Base-by-base conservation (phyloP, 2,329 filamentous ascomycete species). In the Botrytis galanthina region DNA sequence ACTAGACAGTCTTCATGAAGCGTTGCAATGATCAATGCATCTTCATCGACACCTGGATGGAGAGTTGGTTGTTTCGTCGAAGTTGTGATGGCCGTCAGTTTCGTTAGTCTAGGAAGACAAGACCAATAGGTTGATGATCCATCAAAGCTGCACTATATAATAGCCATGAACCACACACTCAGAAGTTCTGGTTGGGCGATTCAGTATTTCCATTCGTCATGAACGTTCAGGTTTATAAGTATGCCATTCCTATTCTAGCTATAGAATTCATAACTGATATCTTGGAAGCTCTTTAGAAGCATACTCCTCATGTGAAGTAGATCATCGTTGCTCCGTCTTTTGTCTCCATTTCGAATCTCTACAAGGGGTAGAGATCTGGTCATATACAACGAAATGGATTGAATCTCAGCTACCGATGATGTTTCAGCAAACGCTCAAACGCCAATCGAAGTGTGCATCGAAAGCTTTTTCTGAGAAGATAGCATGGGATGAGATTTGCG, bases 381-480 rank as follows among this genome's bases (percentile, higher is more conserved):
- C 83, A 88, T 76, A 7, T 88, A 88, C 78, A 84, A 81, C 10
- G 87, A 88, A 77, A 81, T 81, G 8, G 85, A 88, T 76, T 89
- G 86, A 86, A 87, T 87, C 76, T 85, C 86, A 0, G 82, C 86
- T 29, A 87, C 84, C 4, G 79, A 80, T 18, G 83, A 86, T 66
- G 81, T 86, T 14, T 85, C 86, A 4, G 79, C 74, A 6, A 72
- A 74, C 10, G 18, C 42, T 18, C 32, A 75, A 1, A 75, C 75
- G 2, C 22, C 63, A 18, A 75, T 74, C n/a, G 62, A 61, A 32
- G 54, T 77, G 80, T 44, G 81, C 81, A 3, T 81, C 80, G 76
- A 91, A 92, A 83, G 86, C 85, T 1, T 90, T 93, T 75, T 90
- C 90, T 1, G 90, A 93, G 78, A 87, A 86, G 74, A 87, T 89